Base-by-base conservation (phyloP, 306 rosid genomes). In the Inga oerstediana region DNA sequence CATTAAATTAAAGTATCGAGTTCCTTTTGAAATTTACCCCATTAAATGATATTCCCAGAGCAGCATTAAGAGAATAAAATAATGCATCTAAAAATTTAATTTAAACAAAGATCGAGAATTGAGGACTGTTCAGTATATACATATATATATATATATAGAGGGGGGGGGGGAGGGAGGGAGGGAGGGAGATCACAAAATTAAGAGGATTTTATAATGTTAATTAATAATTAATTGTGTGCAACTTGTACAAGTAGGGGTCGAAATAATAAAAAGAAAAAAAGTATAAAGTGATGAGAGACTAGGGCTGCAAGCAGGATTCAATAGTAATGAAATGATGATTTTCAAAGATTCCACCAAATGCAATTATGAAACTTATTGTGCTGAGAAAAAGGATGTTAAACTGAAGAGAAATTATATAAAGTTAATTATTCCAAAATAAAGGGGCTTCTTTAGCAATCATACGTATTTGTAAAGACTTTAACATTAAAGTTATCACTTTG, bases 391-490 rank as follows among this genome's bases (percentile, higher is more conserved):
- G 30, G 59, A 71, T 22, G n/a, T 45, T 64, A 6, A 59, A 12
- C 24, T 8, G 30, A 19, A 68, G 39, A 24, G 62, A 65, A 49
- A n/a, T 27, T 1, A 27, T 59, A 56, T 46, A 14, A 41, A 75
- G 75, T 76, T 77, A 35, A 48, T 78, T 72, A 51, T 77, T 61
- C n/a, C 59, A 49, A 15, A 41, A 4, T n/a, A 82, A 58, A 59
- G 19, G 8, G 43, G 44, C 4, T 5, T 71, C 75, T 69, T 54
- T 54, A n/a, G 41, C 72, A 56, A 20, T 76, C 3, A 10, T 24
- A 58, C 5, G 24, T 17, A 0, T 24, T 27, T 17, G 35, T 45
- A 64, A 64, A 78, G 73, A 45, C 32, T 65, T 65, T 48, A 14
- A 16, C 61, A 46, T 27, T 45, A 27, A 46, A 48, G 77, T 20